These are phyloP conservation scores for Solanum aculeatissimum DNA, from an alignment of 305 asterid genomes.

Conservation along the genomic window DNA sequence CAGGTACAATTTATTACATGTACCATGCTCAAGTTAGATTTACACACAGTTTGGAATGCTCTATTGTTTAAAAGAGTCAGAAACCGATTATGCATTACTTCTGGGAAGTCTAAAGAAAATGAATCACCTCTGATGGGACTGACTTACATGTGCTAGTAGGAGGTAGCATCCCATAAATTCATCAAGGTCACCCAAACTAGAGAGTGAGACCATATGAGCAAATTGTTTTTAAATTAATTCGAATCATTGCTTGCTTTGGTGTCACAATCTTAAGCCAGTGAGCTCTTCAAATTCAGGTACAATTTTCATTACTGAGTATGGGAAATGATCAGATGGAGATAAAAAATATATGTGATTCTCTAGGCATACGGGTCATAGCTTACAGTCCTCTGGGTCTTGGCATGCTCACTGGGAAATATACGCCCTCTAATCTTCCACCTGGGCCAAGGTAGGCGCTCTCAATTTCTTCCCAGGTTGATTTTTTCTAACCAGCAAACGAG, in stretches of 20 bases:
- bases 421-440: slow-evolving; percentile 59
- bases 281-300: slow-evolving; percentile 38
- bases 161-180: background rate
- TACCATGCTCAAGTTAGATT: background rate
- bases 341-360: slow-evolving; percentile 52
- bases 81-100: background rate
- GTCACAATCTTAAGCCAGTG: background rate
- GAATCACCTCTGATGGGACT: background rate
- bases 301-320: slow-evolving; percentile 77
- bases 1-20: slow-evolving; percentile 34
- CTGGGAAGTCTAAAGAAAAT: background rate
- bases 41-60: background rate
- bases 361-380: slow-evolving; percentile 65
- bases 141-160: background rate
- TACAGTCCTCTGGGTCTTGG: slow-evolving; percentile 95
- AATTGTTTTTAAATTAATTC: background rate
- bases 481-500: background rate
- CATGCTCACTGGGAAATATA: slow-evolving; percentile 88
- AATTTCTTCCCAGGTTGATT: background rate
- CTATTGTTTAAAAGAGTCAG: background rate
- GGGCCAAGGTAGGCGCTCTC: slow-evolving; percentile 63
- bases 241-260: background rate
- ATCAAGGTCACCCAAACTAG: no score
- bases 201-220: background rate
- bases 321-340: slow-evolving; percentile 78